Conservation (phyloP, 495 filamentous ascomycete genomes). For the Viridothelium virens region DNA sequence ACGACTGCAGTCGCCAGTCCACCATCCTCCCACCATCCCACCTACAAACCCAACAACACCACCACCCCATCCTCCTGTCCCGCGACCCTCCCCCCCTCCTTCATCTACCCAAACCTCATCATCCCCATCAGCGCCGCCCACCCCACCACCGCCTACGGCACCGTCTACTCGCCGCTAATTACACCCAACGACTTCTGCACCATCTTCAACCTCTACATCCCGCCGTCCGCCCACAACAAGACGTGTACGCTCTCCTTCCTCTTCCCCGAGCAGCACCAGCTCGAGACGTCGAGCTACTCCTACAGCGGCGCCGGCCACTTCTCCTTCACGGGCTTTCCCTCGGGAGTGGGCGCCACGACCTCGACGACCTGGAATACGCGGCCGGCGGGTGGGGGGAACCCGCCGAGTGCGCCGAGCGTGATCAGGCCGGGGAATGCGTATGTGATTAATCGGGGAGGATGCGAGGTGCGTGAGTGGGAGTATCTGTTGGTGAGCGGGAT, state of each 20-base stretch:
- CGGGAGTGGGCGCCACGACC: slow-evolving; percentile 8
- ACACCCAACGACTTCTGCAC: slow-evolving; percentile 9
- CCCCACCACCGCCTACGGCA: neutral
- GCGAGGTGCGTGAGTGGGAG: neutral
- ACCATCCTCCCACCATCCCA: neutral
- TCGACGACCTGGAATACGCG: slow-evolving; percentile 15
- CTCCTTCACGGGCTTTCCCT: slow-evolving; percentile 8
- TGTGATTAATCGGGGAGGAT: neutral
- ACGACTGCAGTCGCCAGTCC: neutral
- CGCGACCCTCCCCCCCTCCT: neutral
- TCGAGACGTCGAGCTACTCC: slow-evolving; percentile 18
- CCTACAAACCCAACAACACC: neutral
- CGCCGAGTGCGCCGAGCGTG: slow-evolving; percentile 4
- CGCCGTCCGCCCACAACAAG: slow-evolving; percentile 18
- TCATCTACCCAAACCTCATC: slow-evolving; percentile 4
- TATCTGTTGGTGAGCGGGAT: slow-evolving; percentile 17
- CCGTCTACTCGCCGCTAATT: neutral
- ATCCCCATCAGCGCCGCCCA: neutral
- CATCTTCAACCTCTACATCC: slow-evolving; percentile 19
- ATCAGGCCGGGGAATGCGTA: slow-evolving; percentile 18
- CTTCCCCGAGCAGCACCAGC: slow-evolving; percentile 12
- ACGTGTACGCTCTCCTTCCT: slow-evolving; percentile 23
- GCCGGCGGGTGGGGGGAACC: neutral
- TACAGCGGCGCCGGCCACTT: slow-evolving; percentile 15
- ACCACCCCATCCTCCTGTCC: neutral